Evolutionary conservation across 2,329 filamentous ascomycete species (phyloP), one percentile per base, ranked within the genome.

Genomic region (Phoma sp.): DNA sequence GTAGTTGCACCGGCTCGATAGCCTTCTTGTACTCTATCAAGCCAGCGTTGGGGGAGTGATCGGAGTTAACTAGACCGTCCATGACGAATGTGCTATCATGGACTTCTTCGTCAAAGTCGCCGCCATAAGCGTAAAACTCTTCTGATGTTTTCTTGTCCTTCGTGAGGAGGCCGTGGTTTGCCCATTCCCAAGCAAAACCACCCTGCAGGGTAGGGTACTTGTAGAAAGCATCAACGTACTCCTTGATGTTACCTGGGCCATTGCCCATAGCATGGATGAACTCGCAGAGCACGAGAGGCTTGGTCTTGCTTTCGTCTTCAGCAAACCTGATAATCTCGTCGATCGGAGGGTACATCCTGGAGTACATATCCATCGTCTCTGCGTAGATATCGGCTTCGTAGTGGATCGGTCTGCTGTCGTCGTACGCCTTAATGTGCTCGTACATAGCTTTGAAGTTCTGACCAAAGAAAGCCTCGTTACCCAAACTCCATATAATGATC

Each of bases 391-490:
- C 87, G 1, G 84, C 85, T 67, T 90, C 87, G 64, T 90, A 90
- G 68, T 90, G 87, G 0, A 90, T 77, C 0, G 83, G 79, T 5
- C 87, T 77, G 1, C 80, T 81, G 0, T 82, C 78, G 59, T 90
- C 87, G n/a, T 80, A 75, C 1, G 74, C 53, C 56, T 84, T 87
- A 42, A 82, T 80, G 67, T 83, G 87, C 3, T 86, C 75, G 61
- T 87, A 86, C 88, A 91, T 91, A 28, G 83, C 84, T 38, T 78
- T 79, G 64, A 88, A 86, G 65, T 91, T 91, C 7, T 78, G 76
- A 0, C 88, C 88, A 63, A 89, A 90, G 66, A 89, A 91, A 0
- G 87, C 83, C 67, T 91, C 88, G 63, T 91, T 91, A 0, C 88
- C 89, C 0, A 91, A 77, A 39, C 85, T 88, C 89, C 89, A 91